Percentiles rank a stretch among this genome's conserved stretches.
These are phyloP conservation scores for Pseudogymnoascus sp. DNA, from an alignment of 2,329 filamentous ascomycete genomes.

Conservation along the genomic window DNA sequence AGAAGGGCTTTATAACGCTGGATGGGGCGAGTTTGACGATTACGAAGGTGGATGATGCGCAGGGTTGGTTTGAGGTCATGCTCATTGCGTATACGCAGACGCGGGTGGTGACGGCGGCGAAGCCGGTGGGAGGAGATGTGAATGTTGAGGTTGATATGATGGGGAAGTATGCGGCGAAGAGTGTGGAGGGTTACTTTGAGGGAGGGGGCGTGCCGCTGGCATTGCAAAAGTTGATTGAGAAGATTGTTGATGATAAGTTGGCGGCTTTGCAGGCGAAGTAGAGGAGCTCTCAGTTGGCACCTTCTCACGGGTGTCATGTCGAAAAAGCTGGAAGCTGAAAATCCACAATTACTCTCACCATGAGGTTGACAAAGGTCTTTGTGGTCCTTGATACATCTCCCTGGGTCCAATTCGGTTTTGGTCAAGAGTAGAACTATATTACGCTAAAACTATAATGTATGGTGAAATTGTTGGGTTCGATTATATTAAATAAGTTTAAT, in stretches of 20 bases:
- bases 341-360: not conserved
- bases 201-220: slow-evolving; percentile 44
- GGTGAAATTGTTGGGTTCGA: not conserved
- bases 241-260: slow-evolving; percentile 65
- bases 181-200: slow-evolving; percentile 70
- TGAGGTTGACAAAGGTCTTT: not conserved
- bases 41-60: slow-evolving; percentile 71
- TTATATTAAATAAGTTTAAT: not conserved
- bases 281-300: not conserved
- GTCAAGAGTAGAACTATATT: not conserved
- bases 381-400: not conserved
- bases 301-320: not conserved
- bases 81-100: slow-evolving; percentile 94
- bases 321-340: not conserved
- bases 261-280: slow-evolving; percentile 23
- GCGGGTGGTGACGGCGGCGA: slow-evolving; percentile 53
- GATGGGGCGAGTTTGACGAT: slow-evolving; percentile 93
- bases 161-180: slow-evolving; percentile 84
- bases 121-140: slow-evolving; percentile 29
- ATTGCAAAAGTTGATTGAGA: slow-evolving; percentile 64
- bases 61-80: slow-evolving; percentile 93
- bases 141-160: slow-evolving; percentile 37
- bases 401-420: not conserved
- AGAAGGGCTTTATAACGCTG: slow-evolving; percentile 92
- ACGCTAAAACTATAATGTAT: not conserved